These are phyloP conservation scores for Rhododendron williamsianum DNA, from an alignment of 148 eudicot genomes.

Conservation along the genomic window DNA sequence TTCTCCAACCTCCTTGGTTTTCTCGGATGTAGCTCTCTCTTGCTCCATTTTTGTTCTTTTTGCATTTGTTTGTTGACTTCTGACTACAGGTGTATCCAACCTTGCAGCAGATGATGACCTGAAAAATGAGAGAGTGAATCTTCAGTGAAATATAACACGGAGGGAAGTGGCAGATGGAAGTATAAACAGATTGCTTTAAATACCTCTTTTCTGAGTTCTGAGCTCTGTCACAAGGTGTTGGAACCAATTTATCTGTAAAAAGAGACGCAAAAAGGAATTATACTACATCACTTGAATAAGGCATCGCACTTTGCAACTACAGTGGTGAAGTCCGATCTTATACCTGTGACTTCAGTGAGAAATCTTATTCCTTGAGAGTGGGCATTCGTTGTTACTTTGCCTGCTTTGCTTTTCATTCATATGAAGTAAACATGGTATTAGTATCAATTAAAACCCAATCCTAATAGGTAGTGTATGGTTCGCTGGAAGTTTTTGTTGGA, in stretches of 20 bases:
- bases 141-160: slow-evolving; percentile 5
- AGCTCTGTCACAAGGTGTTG: slow-evolving; percentile 30
- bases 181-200: background rate
- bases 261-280: background rate
- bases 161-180: background rate
- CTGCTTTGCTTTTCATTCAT: slow-evolving; percentile 58
- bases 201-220: slow-evolving; percentile 47
- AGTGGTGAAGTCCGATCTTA: slow-evolving; percentile 5
- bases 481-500: background rate
- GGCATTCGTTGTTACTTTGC: slow-evolving; percentile 63
- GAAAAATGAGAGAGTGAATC: background rate
- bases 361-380: slow-evolving; percentile 89
- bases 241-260: slow-evolving; percentile 37
- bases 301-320: background rate
- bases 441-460: background rate
- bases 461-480: background rate
- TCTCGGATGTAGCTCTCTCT: slow-evolving; percentile 25
- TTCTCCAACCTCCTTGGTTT: slow-evolving; percentile 30
- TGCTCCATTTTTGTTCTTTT: slow-evolving; percentile 54
- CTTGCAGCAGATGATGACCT: slow-evolving; percentile 30
- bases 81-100: slow-evolving; percentile 24
- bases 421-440: background rate
- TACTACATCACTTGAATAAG: background rate
- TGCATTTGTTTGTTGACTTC: slow-evolving; percentile 39
- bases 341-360: slow-evolving; percentile 86